Base-by-base conservation (phyloP, 345 rosid species). In the Brassica rapa region DNA sequence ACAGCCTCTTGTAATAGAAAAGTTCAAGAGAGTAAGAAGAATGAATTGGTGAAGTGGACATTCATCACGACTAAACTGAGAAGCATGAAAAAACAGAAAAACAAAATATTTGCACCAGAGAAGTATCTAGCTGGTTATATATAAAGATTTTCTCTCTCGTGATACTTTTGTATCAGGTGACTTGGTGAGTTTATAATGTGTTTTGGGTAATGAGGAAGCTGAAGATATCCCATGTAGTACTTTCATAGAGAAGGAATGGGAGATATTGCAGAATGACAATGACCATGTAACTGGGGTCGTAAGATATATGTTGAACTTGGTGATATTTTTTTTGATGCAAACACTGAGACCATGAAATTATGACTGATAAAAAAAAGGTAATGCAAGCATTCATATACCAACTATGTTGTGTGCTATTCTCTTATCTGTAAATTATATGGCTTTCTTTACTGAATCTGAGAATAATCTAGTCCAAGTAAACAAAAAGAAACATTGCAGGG, bases 1-100 rank as follows among this genome's bases (percentile, higher is more conserved):
- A 32, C 64, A 51, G 12, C 56, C 66, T 72, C 77, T 51, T 71
- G 67, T 64, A 66, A 8, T 59, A 75, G 30, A 66, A 75, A 66
- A 41, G 66, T 55, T 53, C 55, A 65, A 55, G 78, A 24, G 56
- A 66, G 71, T 62, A 78, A 65, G 67, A 72, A 66, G 64, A 59
- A 32, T 37, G 82, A 66, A 5, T 64, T 83, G 8, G 82, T 80
- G 71, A 87, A 82, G 87, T 75, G 73, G 21, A 86, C 49, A 27
- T 85, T 85, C 74, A 82, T 86, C 78, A 89, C 93, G 1, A 89
- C 85, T 41, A 71, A 8, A 37, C 3, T 37, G 43, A 8, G 43
- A 37, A 37, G 43, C 43, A 37, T 37, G 43, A 19, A 69, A 70
- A 62, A 24, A 15, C 43, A 51, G 77, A 35, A 59, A 57, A 37